Base-by-base conservation (phyloP, 805 yeast genomes). In the Sporopachydermia lactativora region DNA sequence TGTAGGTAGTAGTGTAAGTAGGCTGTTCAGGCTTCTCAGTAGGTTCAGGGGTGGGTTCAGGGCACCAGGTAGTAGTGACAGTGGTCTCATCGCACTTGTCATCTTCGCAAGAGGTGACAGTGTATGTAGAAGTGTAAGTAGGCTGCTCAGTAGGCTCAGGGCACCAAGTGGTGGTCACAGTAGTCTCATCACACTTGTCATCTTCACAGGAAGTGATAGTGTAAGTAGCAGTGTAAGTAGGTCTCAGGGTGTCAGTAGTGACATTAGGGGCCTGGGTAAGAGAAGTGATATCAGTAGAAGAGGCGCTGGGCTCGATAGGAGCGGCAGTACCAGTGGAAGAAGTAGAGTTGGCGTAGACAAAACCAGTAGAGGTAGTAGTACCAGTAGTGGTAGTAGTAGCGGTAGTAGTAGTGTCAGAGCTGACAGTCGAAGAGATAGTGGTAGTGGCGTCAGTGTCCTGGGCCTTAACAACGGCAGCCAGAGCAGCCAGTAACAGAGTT, bases 51-150 rank as follows among this genome's bases (percentile, higher is more conserved):
- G 31, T 24, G 8, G 31, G 8, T 24, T 24, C 31, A 24, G 31
- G 31, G 31, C 31, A 24, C 31, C 31, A 24, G 31, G 31, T 24
- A n/a, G 31, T 24, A 8, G 31, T 24, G 13, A 24, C 31, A 24
- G 31, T 24, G 8, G 31, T 24, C n/a, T 24, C 31, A 8, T 24
- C 31, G n/a, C 31, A 24, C 31, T 24, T 24, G n/a, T 24, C 13
- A 24, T 24, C 31, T 8, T 24, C 31, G n/a, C 31, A 24, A 24
- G 31, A 24, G n/a, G 31, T 24, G n/a, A 24, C 31, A 24, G 31
- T 24, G 31, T 24, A 24, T 8, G 31, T 24, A 24, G 31, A 24
- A 8, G 31, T 24, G 31, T 24, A 24, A n/a, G 31, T 24, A 24
- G 31, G n/a, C n/a, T n/a, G n/a, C n/a, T n/a, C n/a, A n/a, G n/a